Evolutionary conservation across 805 yeast species (phyloP).

Genomic region (Lachancea mirantina): DNA sequence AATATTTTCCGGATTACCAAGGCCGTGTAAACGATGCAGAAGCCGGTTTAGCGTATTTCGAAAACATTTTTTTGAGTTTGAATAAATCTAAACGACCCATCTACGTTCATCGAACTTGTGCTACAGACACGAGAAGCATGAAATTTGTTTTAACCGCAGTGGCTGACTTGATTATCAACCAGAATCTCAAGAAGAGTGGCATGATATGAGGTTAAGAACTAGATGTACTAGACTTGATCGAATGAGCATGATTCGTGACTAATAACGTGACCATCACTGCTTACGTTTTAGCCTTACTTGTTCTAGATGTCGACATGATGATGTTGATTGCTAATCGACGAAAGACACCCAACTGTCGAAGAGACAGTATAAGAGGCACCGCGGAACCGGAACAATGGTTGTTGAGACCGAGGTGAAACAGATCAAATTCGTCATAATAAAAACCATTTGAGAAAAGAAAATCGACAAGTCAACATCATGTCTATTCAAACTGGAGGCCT

Average conservation of each 20-base stretch:
- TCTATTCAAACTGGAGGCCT: conserved; percentile 61
- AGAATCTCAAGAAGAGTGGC: conserved; percentile 73
- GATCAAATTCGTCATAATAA: no score
- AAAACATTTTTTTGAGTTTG: conserved; percentile 52
- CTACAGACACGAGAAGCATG: conserved; percentile 88
- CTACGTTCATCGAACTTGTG: conserved; percentile 89
- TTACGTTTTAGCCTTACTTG: background rate
- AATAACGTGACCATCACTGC: background rate
- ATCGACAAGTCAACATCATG: conserved; percentile 32
- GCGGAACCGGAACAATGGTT: background rate
- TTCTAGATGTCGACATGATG: no score
- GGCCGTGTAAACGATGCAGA: conserved; percentile 60
- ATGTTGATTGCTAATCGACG: conserved; percentile 1
- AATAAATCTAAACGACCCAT: conserved; percentile 65
- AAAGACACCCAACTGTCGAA: background rate
- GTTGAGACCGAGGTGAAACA: no score
- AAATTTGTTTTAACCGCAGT: conserved; percentile 85
- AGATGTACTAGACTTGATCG: no score
- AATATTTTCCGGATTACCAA: conserved; percentile 70
- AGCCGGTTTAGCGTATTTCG: conserved; percentile 66
- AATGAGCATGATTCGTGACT: no score
- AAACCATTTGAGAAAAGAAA: no score
- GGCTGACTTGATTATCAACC: conserved; percentile 82
- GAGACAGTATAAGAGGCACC: background rate
- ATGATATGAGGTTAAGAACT: no score